These are phyloP conservation scores for Cryptococcus maquisensis DNA, from an alignment of 1,284 basidiomycete genomes.

Conservation along the genomic window DNA sequence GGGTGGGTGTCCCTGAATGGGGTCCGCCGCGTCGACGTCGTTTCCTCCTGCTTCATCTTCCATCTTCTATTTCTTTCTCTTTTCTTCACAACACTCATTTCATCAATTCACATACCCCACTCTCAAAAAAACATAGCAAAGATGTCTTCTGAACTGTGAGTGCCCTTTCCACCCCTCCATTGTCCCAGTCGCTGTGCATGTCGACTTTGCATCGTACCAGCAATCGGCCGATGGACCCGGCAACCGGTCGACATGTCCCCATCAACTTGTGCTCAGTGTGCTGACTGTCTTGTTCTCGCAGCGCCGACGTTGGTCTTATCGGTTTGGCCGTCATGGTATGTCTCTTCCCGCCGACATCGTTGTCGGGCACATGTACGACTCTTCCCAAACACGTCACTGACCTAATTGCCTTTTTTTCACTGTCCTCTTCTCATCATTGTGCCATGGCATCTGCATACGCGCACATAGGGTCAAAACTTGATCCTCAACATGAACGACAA, in stretches of 20 bases:
- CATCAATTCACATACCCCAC: background rate
- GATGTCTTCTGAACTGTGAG: slow-evolving; percentile 38
- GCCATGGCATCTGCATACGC: background rate
- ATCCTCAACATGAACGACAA: slow-evolving; percentile 99
- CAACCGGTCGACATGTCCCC: slow-evolving; percentile 1
- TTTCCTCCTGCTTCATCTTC: background rate
- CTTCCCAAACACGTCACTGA: slow-evolving; percentile 10
- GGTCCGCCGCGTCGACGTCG: background rate
- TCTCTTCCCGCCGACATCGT: background rate
- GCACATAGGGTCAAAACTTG: slow-evolving; percentile 79
- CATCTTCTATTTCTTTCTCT: background rate
- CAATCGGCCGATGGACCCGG: slow-evolving; percentile 11
- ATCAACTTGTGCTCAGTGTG: background rate
- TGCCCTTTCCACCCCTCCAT: background rate
- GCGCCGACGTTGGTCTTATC: slow-evolving; percentile 49
- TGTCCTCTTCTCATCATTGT: slow-evolving; percentile 4
- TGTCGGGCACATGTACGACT: background rate
- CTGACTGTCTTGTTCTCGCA: slow-evolving; percentile 12
- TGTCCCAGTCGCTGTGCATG: background rate
- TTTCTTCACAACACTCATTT: background rate
- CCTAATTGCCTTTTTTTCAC: slow-evolving; percentile 8
- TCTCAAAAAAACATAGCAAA: slow-evolving; percentile 13
- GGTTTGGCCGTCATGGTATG: slow-evolving; percentile 90
- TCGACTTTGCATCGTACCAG: background rate
- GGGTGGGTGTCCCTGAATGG: background rate